Evolutionary conservation across 257 asterid species (phyloP).

Genomic region (Marsdenia floribunda): DNA sequence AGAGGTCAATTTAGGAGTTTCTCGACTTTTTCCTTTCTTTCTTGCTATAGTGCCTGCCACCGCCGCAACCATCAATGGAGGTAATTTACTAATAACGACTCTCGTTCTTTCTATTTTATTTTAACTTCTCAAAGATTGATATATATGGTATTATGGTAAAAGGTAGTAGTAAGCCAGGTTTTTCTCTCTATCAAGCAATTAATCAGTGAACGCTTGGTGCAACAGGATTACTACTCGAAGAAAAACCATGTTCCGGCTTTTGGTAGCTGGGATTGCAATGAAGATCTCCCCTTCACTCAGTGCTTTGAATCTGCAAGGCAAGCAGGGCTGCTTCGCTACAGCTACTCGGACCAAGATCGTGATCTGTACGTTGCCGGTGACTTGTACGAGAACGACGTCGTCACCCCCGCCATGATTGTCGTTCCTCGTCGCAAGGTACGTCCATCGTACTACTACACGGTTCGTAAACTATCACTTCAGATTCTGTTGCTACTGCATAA

Average conservation of each 20-base stretch:
- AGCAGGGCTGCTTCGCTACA: conserved; percentile 43
- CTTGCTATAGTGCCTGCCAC: no score
- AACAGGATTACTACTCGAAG: conserved; percentile 39
- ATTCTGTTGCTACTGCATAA: no score
- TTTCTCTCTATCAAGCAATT: no score
- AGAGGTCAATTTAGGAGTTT: not conserved
- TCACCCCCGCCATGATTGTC: conserved; percentile 70
- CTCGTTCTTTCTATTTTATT: not conserved
- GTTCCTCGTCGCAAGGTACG: conserved; percentile 64
- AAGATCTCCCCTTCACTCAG: conserved; percentile 53
- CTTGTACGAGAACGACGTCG: conserved; percentile 53
- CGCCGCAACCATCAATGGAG: conserved; percentile 1
- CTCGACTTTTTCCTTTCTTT: not conserved
- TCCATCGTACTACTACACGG: no score
- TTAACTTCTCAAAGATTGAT: not conserved
- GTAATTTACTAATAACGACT: not conserved
- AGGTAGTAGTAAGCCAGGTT: no score
- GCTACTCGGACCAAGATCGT: conserved; percentile 48
- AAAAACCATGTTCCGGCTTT: conserved; percentile 73
- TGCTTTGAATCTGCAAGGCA: conserved; percentile 69
- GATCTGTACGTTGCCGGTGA: conserved; percentile 81
- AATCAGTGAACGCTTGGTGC: not conserved
- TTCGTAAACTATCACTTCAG: no score
- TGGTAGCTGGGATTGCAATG: conserved; percentile 81
- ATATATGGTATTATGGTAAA: no score